Conservation (phyloP, 805 yeast genomes). For the Yamadazyma laniorum region DNA sequence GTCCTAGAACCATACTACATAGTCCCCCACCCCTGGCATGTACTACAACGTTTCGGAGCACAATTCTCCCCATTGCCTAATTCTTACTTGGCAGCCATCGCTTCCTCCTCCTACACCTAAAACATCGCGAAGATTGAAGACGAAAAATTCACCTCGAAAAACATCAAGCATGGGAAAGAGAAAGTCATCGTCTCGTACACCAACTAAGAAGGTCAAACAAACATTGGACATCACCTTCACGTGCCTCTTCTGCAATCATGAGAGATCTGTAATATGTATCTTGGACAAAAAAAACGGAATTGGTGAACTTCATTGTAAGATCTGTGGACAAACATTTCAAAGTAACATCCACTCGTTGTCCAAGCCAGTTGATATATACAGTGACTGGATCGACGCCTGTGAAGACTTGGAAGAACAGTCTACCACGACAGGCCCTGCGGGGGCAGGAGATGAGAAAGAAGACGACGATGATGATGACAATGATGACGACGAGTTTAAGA, state of each 20-base stretch:
- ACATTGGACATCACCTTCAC: constrained; percentile 78
- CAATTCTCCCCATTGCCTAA: too few relatives aligned
- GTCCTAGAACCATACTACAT: too few relatives aligned
- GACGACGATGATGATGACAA: constrained; percentile 27
- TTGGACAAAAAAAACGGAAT: constrained; percentile 82
- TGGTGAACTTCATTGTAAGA: constrained; percentile 84
- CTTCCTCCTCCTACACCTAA: too few relatives aligned
- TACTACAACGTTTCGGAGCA: too few relatives aligned
- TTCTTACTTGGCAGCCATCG: too few relatives aligned
- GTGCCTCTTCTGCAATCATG: constrained; percentile 95
- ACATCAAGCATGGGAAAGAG: constrained; percentile 60
- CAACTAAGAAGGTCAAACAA: constrained; percentile 74
- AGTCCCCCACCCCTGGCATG: too few relatives aligned
- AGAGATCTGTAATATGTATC: constrained; percentile 82
- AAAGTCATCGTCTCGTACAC: constrained; percentile 74
- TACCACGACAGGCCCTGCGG: constrained; percentile 18
- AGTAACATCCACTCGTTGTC: constrained; percentile 78
- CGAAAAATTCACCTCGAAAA: neutral
- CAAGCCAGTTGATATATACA: constrained; percentile 91
- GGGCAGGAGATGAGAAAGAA: constrained; percentile 22
- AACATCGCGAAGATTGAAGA: too few relatives aligned
- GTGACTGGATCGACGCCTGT: constrained; percentile 98
- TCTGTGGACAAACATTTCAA: constrained; percentile 93
- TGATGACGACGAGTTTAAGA: constrained; percentile 27
- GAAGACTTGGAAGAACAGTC: constrained; percentile 71